These are phyloP conservation scores for Metschnikowia vanudenii DNA, from an alignment of 805 yeast genomes.

Conservation along the genomic window DNA sequence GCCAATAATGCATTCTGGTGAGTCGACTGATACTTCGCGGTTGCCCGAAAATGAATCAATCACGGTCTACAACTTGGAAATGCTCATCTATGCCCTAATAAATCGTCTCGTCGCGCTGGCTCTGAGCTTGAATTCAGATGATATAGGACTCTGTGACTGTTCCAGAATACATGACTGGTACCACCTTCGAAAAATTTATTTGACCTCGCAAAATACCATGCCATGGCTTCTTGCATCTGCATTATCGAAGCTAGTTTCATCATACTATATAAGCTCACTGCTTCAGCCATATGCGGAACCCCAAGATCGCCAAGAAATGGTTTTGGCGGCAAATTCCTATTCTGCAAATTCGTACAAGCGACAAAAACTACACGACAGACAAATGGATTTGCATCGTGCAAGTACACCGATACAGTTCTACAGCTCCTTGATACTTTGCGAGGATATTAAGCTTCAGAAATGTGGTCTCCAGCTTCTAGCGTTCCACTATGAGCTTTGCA, in stretches of 20 bases:
- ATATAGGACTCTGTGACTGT: constrained; percentile 12
- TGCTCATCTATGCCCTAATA: constrained; percentile 25
- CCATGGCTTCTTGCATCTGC: constrained; percentile 47
- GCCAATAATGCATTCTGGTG: constrained; percentile 4
- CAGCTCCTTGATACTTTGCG: constrained; percentile 23
- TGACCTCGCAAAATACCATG: constrained; percentile 19
- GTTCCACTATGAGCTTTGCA: constrained; percentile 21
- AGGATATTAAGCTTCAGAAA: constrained; percentile 15
- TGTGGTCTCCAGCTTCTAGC: constrained; percentile 30
- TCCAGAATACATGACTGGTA: constrained; percentile 23
- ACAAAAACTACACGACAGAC: constrained; percentile 22
- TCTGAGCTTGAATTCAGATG: constrained; percentile 15
- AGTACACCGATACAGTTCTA: constrained; percentile 23
- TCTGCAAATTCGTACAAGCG: constrained; percentile 20
- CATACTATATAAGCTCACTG: constrained; percentile 30
- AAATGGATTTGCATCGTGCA: constrained; percentile 5
- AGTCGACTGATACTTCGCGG: constrained; percentile 4
- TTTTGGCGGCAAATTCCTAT: not conserved
- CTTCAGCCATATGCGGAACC: not conserved
- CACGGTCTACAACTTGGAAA: constrained; percentile 22
- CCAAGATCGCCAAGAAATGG: not conserved
- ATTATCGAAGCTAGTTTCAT: constrained; percentile 27
- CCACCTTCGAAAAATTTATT: constrained; percentile 22
- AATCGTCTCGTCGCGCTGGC: constrained; percentile 14
- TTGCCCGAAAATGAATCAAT: constrained; percentile 4